These are phyloP conservation scores for Wallacemonas sp. DNA, from an alignment of 208 protist species.

Conservation along the genomic window DNA sequence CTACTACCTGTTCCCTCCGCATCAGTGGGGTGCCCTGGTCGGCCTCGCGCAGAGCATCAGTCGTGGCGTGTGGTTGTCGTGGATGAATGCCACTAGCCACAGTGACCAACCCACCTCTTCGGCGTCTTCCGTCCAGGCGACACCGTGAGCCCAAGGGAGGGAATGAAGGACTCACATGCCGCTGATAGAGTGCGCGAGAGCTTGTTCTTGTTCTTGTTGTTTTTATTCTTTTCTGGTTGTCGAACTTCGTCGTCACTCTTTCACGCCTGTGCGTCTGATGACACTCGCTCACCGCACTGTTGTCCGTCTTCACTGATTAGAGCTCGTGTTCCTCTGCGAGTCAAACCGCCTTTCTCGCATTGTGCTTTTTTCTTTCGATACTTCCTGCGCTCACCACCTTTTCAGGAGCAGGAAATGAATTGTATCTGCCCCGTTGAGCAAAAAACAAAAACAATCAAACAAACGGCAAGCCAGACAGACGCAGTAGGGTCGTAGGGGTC, in stretches of 20 bases:
- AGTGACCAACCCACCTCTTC: neutral
- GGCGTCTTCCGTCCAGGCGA: too few relatives aligned
- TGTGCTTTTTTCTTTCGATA: constrained; percentile 11
- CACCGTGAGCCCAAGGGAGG: too few relatives aligned
- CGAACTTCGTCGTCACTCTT: constrained; percentile 4
- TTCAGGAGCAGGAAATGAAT: neutral
- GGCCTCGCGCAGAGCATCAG: constrained; percentile 15
- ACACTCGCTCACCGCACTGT: too few relatives aligned
- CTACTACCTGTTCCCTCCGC: constrained; percentile 90
- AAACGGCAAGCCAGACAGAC: neutral
- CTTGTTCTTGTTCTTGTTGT: neutral
- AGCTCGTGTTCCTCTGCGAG: too few relatives aligned
- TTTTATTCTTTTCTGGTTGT: constrained; percentile 1
- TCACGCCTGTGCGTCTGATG: too few relatives aligned
- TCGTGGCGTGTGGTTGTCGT: neutral
- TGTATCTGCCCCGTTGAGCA: too few relatives aligned
- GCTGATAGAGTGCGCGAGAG: too few relatives aligned
- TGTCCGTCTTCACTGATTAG: too few relatives aligned
- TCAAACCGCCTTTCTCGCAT: too few relatives aligned
- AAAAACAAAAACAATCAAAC: neutral
- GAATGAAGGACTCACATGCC: too few relatives aligned
- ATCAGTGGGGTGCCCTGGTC: constrained; percentile 70
- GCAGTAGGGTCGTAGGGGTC: too few relatives aligned
- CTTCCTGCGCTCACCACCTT: neutral
- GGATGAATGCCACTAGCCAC: neutral